Conservation (phyloP, 805 yeast genomes). For the Yarrowia keelungensis region DNA sequence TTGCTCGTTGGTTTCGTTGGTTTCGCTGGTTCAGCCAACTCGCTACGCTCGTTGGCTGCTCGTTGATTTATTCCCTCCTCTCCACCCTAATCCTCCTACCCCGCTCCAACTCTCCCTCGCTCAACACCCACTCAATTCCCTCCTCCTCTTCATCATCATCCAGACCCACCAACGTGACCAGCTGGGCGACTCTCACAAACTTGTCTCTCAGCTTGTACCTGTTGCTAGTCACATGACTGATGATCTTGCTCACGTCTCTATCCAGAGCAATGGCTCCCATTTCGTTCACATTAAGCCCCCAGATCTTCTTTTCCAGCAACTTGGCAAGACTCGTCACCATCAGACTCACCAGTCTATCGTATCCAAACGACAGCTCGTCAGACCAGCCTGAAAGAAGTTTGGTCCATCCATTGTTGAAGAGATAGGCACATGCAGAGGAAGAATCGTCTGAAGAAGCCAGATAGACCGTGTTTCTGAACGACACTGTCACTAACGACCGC, state of each 20-base stretch:
- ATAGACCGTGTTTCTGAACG: conserved; percentile 54
- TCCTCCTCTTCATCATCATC: conserved; percentile 71
- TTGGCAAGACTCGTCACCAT: conserved; percentile 63
- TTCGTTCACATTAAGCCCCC: conserved; percentile 76
- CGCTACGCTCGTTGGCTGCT: too few species aligned
- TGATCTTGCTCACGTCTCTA: conserved; percentile 75
- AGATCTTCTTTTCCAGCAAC: conserved; percentile 68
- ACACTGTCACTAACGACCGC: conserved; percentile 49
- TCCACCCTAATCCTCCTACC: conserved; percentile 45
- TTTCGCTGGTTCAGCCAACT: too few species aligned
- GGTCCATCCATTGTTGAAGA: conserved; percentile 71
- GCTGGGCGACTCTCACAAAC: conserved; percentile 82
- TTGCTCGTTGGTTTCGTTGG: too few species aligned
- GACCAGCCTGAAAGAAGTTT: conserved; percentile 61
- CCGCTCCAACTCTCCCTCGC: conserved; percentile 68
- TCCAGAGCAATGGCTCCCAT: conserved; percentile 85
- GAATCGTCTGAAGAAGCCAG: conserved; percentile 47
- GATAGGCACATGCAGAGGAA: conserved; percentile 44
- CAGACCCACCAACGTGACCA: conserved; percentile 79
- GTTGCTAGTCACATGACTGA: conserved; percentile 69
- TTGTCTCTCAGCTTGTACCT: conserved; percentile 77
- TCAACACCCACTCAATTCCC: conserved; percentile 72
- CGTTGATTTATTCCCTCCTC: conserved; percentile 17
- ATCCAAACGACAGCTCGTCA: conserved; percentile 45
- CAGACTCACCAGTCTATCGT: conserved; percentile 55